Evolutionary conservation across 768 basidiomycete genomes (phyloP).

Genomic region (Mycena latifolia): DNA sequence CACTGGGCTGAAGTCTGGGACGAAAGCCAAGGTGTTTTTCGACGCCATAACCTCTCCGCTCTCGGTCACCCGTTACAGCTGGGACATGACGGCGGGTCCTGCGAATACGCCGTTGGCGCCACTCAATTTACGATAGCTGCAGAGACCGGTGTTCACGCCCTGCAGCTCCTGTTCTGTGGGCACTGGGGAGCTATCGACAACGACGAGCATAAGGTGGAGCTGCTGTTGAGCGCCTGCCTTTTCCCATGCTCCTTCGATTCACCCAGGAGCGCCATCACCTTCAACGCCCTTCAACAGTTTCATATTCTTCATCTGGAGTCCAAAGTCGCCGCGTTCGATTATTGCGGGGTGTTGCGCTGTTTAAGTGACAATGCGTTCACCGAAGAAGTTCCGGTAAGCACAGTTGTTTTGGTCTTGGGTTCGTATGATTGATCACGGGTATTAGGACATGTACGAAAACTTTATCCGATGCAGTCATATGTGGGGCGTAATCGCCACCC

Average conservation of each 20-base stretch:
- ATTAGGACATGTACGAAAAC: constrained; percentile 22
- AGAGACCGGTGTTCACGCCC: neutral
- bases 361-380: constrained; percentile 19
- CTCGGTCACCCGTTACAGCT: neutral
- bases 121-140: no score
- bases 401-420: no score
- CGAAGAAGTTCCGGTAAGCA: neutral
- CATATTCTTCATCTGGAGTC: constrained; percentile 14
- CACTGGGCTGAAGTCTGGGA: constrained; percentile 28
- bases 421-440: no score
- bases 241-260: constrained; percentile 14
- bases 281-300: constrained; percentile 13
- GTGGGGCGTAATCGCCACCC: constrained; percentile 1
- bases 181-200: no score
- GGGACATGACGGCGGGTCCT: neutral
- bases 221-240: constrained; percentile 8
- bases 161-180: neutral
- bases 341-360: neutral
- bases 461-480: constrained; percentile 6
- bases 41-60: neutral
- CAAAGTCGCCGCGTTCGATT: constrained; percentile 14
- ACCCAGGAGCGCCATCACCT: constrained; percentile 6
- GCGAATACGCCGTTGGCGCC: no score
- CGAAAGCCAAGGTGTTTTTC: neutral
- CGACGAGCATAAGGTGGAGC: neutral